A percentile compares a stretch with the other conserved stretches of the same genome.
Conservation (phyloP, 306 rosid species). For the Lathyrus aphaca region DNA sequence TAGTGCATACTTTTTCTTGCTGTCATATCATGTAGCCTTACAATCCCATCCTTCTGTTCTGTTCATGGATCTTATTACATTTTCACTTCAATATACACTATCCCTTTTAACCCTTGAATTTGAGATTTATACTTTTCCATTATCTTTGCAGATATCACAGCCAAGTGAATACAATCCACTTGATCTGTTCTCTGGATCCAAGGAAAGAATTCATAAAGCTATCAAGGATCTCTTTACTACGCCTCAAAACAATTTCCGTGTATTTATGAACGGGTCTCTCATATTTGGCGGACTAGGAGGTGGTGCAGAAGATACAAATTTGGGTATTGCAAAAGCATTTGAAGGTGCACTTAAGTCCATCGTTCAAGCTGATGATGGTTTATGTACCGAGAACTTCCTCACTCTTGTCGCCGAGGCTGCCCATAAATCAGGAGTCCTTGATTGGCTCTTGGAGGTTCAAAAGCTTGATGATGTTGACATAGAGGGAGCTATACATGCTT, state of each 20-base stretch:
- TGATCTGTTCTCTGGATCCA: conserved; percentile 83
- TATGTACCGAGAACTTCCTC: conserved; percentile 58
- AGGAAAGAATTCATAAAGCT: conserved; percentile 78
- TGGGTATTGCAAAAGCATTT: conserved; percentile 61
- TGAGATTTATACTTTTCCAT: conserved; percentile 32
- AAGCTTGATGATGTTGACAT: conserved; percentile 84
- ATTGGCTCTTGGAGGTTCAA: conserved; percentile 78
- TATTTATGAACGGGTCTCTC: conserved; percentile 81
- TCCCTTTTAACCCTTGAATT: conserved; percentile 16
- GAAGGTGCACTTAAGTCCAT: conserved; percentile 78
- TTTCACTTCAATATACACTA: conserved; percentile 14
- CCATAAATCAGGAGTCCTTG: conserved; percentile 64
- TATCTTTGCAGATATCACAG: conserved; percentile 63
- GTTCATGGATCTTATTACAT: not conserved
- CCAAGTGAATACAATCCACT: conserved; percentile 83
- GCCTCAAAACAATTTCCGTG: conserved; percentile 95
- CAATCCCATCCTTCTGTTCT: conserved; percentile 25
- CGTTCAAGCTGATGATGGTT: conserved; percentile 61
- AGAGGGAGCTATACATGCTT: conserved; percentile 93
- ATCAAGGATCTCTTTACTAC: conserved; percentile 74
- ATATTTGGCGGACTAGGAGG: conserved; percentile 88
- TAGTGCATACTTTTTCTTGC: conserved; percentile 25
- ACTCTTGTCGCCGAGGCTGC: conserved; percentile 74
- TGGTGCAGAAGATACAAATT: conserved; percentile 62
- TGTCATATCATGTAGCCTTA: conserved; percentile 32